Percentiles rank a stretch among this genome's conserved stretches.
phyloP scores from a whole-genome alignment of 768 basidiomycete genomes.

The Xanthoconium purpureum region DNA sequence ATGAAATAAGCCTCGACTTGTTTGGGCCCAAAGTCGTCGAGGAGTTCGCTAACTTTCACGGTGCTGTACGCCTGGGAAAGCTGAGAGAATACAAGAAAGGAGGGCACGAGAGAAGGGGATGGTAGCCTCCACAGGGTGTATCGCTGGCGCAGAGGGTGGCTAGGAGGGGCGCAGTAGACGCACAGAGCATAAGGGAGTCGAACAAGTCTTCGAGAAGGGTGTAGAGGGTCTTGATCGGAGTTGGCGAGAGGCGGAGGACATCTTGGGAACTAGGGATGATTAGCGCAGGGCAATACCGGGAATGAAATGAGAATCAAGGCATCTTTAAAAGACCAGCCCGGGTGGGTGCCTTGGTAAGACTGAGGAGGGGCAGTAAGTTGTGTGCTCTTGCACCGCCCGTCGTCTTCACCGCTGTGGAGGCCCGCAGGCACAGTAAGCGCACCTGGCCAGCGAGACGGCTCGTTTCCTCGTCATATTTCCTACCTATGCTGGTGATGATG shows the following conservation, averaged over 20 bases:
- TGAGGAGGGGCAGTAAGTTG: conserved; percentile 90
- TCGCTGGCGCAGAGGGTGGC: conserved; percentile 45
- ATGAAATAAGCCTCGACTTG: conserved; percentile 90
- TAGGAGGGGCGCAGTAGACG: conserved; percentile 76
- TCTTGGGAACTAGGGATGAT: conserved; percentile 63
- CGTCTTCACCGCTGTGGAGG: conserved; percentile 48
- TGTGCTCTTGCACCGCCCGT: too few species aligned
- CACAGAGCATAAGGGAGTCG: conserved; percentile 85
- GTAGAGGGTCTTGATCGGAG: too few species aligned
- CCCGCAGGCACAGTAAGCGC: conserved; percentile 87
- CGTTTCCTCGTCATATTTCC: conserved; percentile 73
- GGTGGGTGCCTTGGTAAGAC: conserved; percentile 79
- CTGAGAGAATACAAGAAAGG: conserved; percentile 87
- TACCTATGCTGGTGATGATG: conserved; percentile 67
- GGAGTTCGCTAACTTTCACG: conserved; percentile 75
- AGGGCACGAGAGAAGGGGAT: conserved; percentile 84
- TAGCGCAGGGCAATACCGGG: neutral
- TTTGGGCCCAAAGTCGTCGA: conserved; percentile 59
- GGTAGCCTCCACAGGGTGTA: conserved; percentile 70
- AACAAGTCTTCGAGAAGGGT: conserved; percentile 89
- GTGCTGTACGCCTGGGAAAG: conserved; percentile 91
- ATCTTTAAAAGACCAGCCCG: conserved; percentile 78
- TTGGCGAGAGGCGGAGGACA: conserved; percentile 79
- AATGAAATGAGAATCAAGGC: conserved; percentile 55
- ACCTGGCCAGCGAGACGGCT: conserved; percentile 85